A percentile compares a stretch with the other conserved stretches of the same genome.
Conservation (phyloP, 805 yeast species). For the Zygotorulaspora chibaensis region DNA sequence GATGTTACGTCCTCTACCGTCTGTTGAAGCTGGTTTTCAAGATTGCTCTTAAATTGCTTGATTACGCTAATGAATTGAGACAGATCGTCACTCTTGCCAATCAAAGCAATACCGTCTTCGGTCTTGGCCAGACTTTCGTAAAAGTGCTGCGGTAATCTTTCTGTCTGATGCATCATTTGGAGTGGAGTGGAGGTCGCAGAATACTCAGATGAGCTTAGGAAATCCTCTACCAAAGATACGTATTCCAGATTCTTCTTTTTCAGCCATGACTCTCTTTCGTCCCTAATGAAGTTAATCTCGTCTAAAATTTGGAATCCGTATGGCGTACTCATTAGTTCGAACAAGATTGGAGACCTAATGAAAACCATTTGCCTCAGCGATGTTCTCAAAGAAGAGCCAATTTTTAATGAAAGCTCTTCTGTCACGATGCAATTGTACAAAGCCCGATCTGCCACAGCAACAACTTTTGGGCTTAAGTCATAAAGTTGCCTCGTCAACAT, state of each 20-base stretch:
- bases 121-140: constrained; percentile 78
- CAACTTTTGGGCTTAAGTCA: constrained; percentile 56
- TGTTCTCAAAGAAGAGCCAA: constrained; percentile 26
- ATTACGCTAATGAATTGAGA: constrained; percentile 38
- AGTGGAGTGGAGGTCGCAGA: constrained; percentile 2
- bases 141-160: constrained; percentile 56
- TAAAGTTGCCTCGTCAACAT: constrained; percentile 63
- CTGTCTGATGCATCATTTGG: constrained; percentile 14
- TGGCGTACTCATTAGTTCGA: constrained; percentile 60
- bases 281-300: constrained; percentile 54
- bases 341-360: constrained; percentile 52
- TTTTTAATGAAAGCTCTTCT: constrained; percentile 33
- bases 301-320: constrained; percentile 65
- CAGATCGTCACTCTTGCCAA: constrained; percentile 49
- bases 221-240: constrained; percentile 45
- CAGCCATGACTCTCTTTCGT: constrained; percentile 67
- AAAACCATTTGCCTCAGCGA: constrained; percentile 43
- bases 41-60: constrained; percentile 30
- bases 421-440: constrained; percentile 49
- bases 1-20: constrained; percentile 38
- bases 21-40: constrained; percentile 19
- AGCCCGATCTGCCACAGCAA: constrained; percentile 51
- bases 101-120: constrained; percentile 66
- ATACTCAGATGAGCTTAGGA: constrained; percentile 28
- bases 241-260: constrained; percentile 43